Evolutionary conservation across 2,329 filamentous ascomycete genomes (phyloP), one percentile per base, ranked within the genome.

Genomic region (Neonectria sp.): DNA sequence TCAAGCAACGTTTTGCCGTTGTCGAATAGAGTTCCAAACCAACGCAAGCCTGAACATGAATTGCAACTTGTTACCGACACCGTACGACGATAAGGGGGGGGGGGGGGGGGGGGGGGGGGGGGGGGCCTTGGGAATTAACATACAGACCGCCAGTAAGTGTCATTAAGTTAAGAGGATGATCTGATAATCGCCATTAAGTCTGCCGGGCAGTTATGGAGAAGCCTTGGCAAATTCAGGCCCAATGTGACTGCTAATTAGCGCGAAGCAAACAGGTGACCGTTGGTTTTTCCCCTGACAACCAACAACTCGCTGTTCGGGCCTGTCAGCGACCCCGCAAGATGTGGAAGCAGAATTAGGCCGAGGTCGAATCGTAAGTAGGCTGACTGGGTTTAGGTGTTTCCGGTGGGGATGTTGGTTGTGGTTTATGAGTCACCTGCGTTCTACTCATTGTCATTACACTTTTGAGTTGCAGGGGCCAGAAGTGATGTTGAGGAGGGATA

Each of bases 181-280:
- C 24, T 27, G 45, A 48, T 48, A 7, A 25, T 11, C 45, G 24
- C 45, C 6, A 27, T 21, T 9, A 48, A 5, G 9, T 27, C 45
- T 48, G 24, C 45, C 45, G 45, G 24, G 45, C 21, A 48, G 4
- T 25, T 48, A 27, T 48, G 21, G 9, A 48, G 21, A 48, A 8
- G 11, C 12, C 45, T 27, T 12, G 13, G 45, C 45, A 25, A 13
- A 48, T 25, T 13, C 15, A 27, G 21, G 6, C 7, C 45, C 45
- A 27, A 25, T 35, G 35, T 15, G 13, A 55, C 53, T 55, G n/a
- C 53, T 55, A 55, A 55, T 40, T 55, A 55, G n/a, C 52, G 52
- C 52, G 13, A 55, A 55, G 52, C 33, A 33, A 33, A 55, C 33
- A 21, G 21, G 1, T 21, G 21, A 21, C 21, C 21, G 21, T 21